Evolutionary conservation across 306 rosid species (phyloP), one percentile per base, ranked within the genome.

Genomic region (Glycine soja): DNA sequence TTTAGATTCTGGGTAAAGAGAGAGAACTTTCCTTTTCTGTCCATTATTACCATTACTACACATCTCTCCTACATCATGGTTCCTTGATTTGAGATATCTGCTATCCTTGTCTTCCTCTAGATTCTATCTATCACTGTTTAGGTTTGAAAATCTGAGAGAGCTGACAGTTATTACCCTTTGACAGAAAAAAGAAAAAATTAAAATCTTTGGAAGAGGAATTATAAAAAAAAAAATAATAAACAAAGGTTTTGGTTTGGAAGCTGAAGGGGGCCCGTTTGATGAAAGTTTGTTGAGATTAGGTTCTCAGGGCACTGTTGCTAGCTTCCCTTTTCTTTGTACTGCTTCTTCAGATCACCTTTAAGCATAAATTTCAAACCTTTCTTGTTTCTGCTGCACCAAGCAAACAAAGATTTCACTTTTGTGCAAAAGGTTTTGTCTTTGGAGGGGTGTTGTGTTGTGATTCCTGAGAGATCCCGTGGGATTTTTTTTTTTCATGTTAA

Each of bases 21-120:
- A 75, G 78, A 75, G 85, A 87, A 87, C 88, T 82, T 81, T 85
- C 87, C 85, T 77, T 86, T 85, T 58, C 77, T 68, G 85, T 86
- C 78, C 30, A 24, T 24, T 24, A 24, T 36, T 84, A 61, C 81
- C 78, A 0, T 36, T 4, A 34, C 38, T 34, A 50, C 70, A 72
- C 24, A 10, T 80, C 74, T 79, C 51, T 85, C 71, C 66, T 59
- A 66, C 74, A 74, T 57, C 62, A 65, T 72, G 61, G 13, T 85
- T 66, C 48, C 57, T 82, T 80, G 83, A 85, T 84, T 89, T 88
- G 87, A 86, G 59, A 76, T 80, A 57, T 84, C 86, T 77, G 32
- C 63, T 19, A 61, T 58, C 70, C 72, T 81, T 78, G 76, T 72
- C 73, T 72, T 84, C 88, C 81, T 68, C 80, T 86, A 79, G 88